Conservation (phyloP, 2,329 filamentous ascomycete species). For the Rhynchosporium graminicola region DNA sequence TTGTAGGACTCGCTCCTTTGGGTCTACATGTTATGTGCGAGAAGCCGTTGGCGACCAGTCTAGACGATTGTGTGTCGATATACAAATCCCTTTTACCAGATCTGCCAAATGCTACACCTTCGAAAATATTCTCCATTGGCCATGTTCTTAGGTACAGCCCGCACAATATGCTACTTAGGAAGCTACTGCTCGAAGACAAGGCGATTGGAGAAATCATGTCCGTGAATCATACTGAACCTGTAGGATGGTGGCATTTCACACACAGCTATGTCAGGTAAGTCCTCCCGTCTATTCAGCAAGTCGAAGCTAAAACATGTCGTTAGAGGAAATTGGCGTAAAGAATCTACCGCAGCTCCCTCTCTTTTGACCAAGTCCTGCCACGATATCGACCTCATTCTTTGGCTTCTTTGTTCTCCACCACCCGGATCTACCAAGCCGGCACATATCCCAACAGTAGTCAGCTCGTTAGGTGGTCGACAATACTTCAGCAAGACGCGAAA, state of each 20-base stretch:
- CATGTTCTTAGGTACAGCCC: slow-evolving; percentile 93
- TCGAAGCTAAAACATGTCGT: slow-evolving; percentile 15
- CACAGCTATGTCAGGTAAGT: slow-evolving; percentile 77
- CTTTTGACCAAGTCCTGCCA: slow-evolving; percentile 95
- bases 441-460: slow-evolving; percentile 75
- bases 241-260: slow-evolving; percentile 95
- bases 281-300: not conserved
- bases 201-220: slow-evolving; percentile 83
- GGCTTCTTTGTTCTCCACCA: slow-evolving; percentile 74
- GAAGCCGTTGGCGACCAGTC: slow-evolving; percentile 83
- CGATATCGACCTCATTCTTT: slow-evolving; percentile 89
- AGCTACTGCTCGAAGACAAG: slow-evolving; percentile 71
- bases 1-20: slow-evolving; percentile 70
- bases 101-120: slow-evolving; percentile 39
- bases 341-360: slow-evolving; percentile 73
- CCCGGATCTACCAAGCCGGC: slow-evolving; percentile 46
- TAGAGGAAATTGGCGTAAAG: slow-evolving; percentile 88
- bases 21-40: slow-evolving; percentile 88
- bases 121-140: slow-evolving; percentile 79
- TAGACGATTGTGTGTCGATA: slow-evolving; percentile 77
- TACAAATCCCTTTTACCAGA: slow-evolving; percentile 56
- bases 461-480: slow-evolving; percentile 74
- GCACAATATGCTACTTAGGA: slow-evolving; percentile 83
- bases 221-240: slow-evolving; percentile 88
- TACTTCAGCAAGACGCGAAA: slow-evolving; percentile 78